phyloP scores from a whole-genome alignment of 176 grass and related monocot genomes.

The Oryza glumipatula region DNA sequence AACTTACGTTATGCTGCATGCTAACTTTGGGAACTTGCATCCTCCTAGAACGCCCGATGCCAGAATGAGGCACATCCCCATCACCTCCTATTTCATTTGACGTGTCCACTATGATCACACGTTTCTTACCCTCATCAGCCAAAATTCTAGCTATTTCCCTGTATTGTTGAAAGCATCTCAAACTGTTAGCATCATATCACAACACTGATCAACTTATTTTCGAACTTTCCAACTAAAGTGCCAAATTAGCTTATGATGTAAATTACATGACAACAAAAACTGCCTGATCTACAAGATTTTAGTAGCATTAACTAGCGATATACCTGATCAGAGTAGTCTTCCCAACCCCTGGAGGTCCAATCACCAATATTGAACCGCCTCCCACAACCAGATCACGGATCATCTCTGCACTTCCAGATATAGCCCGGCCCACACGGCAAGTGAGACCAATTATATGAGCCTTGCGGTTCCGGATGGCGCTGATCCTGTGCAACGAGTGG shows the following conservation, averaged over 20 bases:
- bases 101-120: slow-evolving; percentile 95
- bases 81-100: slow-evolving; percentile 99
- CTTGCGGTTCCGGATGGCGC: slow-evolving; percentile 91
- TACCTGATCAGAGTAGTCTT: slow-evolving; percentile 99
- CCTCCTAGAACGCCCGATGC: slow-evolving; percentile 91
- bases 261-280: background rate
- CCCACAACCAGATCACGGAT: slow-evolving; percentile 83
- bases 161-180: slow-evolving; percentile 42
- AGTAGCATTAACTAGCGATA: slow-evolving; percentile 5
- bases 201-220: background rate
- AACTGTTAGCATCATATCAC: slow-evolving; percentile 29
- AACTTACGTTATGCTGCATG: slow-evolving; percentile 90
- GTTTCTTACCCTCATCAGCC: slow-evolving; percentile 86
- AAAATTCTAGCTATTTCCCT: slow-evolving; percentile 97
- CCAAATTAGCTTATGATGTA: background rate
- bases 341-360: slow-evolving; percentile 91
- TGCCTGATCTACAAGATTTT: background rate
- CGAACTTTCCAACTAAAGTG: background rate
- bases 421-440: slow-evolving; percentile 89
- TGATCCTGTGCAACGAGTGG: slow-evolving; percentile 87
- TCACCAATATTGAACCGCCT: slow-evolving; percentile 87
- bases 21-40: slow-evolving; percentile 99
- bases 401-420: slow-evolving; percentile 88
- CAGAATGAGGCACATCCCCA: slow-evolving; percentile 92
- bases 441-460: slow-evolving; percentile 87